phyloP scores from a whole-genome alignment of 2,329 filamentous ascomycete genomes.

The Botrytis cinerea region DNA sequence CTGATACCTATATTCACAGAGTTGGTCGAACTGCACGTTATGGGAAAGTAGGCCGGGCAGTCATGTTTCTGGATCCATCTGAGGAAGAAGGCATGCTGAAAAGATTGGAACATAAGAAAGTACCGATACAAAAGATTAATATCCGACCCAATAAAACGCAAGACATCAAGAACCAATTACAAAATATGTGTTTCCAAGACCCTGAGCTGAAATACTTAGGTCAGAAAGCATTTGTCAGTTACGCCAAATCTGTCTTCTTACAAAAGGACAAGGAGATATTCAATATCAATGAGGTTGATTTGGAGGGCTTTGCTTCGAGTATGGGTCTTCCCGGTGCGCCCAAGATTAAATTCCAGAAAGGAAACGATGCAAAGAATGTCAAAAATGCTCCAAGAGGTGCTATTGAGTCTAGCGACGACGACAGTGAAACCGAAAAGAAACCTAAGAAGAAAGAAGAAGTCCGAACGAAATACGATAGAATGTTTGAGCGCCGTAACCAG shows the following conservation, averaged over 20 bases:
- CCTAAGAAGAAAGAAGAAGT: constrained; percentile 71
- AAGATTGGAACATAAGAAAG: constrained; percentile 82
- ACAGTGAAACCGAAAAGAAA: constrained; percentile 55
- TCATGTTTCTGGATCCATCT: constrained; percentile 87
- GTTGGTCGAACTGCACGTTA: constrained; percentile 95
- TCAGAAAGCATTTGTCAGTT: constrained; percentile 93
- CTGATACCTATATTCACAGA: constrained; percentile 96
- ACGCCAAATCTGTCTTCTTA: constrained; percentile 79
- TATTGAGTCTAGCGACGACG: constrained; percentile 61
- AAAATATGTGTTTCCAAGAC: constrained; percentile 95
- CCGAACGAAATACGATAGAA: constrained; percentile 92
- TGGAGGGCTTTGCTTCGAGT: constrained; percentile 84
- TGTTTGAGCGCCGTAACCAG: constrained; percentile 97
- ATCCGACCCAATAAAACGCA: constrained; percentile 87
- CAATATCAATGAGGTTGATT: constrained; percentile 75
- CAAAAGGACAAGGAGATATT: constrained; percentile 94
- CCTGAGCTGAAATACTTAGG: constrained; percentile 91
- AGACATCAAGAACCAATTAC: constrained; percentile 79
- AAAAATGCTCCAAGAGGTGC: constrained; percentile 81
- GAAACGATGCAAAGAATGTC: constrained; percentile 79
- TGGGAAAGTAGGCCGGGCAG: constrained; percentile 81
- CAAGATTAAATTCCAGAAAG: constrained; percentile 90
- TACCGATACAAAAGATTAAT: constrained; percentile 83
- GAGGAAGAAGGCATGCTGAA: constrained; percentile 92
- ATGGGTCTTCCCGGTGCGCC: constrained; percentile 88